Evolutionary conservation across 129 eudicot genomes (phyloP).

Genomic region (Ambrosia trifida): DNA sequence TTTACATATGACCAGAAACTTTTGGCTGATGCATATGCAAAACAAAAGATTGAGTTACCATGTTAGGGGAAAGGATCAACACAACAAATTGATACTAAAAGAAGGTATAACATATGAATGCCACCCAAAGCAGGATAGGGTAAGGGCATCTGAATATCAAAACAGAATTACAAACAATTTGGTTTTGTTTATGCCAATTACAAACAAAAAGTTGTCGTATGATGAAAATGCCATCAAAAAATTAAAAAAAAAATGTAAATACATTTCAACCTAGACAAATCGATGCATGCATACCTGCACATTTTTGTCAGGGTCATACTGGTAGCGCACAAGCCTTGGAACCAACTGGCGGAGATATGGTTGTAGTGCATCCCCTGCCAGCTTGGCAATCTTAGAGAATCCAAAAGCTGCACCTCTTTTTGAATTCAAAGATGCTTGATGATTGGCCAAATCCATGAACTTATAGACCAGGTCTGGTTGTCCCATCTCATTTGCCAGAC

Average conservation of each 20-base stretch:
- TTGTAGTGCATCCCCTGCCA: slow-evolving; percentile 90
- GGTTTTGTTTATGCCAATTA: slow-evolving; percentile 10
- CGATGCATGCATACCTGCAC: slow-evolving; percentile 68
- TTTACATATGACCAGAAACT: background rate
- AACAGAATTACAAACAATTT: background rate
- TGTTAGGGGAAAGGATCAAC: background rate
- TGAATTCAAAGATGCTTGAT: slow-evolving; percentile 88
- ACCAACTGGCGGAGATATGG: slow-evolving; percentile 72
- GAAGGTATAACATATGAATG: background rate
- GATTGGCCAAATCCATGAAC: slow-evolving; percentile 96
- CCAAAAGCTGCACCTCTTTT: slow-evolving; percentile 99
- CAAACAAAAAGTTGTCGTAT: background rate
- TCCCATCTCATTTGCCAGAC: slow-evolving; percentile 96
- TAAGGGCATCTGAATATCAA: background rate
- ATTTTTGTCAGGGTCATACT: slow-evolving; percentile 96
- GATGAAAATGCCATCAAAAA: background rate
- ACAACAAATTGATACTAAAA: slow-evolving; percentile 4
- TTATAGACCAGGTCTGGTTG: slow-evolving; percentile 94
- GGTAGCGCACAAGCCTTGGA: slow-evolving; percentile 94
- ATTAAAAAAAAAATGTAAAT: background rate
- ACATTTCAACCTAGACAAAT: background rate
- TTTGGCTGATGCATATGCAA: slow-evolving; percentile 11
- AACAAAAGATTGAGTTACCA: too few species aligned
- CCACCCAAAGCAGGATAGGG: background rate
- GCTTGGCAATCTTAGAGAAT: slow-evolving; percentile 94